Percentiles rank a stretch among this genome's conserved stretches.
These are phyloP conservation scores for Papilionanthe hybrid DNA, from an alignment of 116 monocot species.

Conservation along the genomic window DNA sequence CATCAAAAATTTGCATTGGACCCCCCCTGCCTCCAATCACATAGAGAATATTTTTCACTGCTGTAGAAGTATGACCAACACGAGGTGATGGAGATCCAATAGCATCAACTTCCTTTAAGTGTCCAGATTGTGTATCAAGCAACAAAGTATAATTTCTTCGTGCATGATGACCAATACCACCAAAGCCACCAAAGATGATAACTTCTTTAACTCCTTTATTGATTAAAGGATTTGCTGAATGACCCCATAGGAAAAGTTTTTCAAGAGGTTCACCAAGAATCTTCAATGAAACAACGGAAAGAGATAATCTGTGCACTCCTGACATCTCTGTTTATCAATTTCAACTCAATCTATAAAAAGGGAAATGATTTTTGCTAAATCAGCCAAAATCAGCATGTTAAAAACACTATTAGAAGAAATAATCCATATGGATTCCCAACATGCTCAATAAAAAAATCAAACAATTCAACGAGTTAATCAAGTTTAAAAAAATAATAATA, in stretches of 20 bases:
- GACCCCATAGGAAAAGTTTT: slow-evolving; percentile 87
- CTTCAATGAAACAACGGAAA: slow-evolving; percentile 28
- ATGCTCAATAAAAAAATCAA: not conserved
- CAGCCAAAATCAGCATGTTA: slow-evolving; percentile 14
- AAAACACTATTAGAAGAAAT: not conserved
- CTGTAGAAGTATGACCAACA: slow-evolving; percentile 71
- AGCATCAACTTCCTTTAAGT: slow-evolving; percentile 42
- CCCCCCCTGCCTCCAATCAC: slow-evolving; percentile 87
- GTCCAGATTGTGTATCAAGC: slow-evolving; percentile 53
- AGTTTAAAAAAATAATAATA: not conserved
- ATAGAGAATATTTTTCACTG: slow-evolving; percentile 45
- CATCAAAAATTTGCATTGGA: slow-evolving; percentile 70
- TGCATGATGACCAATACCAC: slow-evolving; percentile 79
- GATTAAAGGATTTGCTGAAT: slow-evolving; percentile 47
- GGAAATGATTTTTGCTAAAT: slow-evolving; percentile 18
- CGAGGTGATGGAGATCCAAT: slow-evolving; percentile 53
- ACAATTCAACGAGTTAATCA: not conserved
- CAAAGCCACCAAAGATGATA: slow-evolving; percentile 89
- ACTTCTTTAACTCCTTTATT: slow-evolving; percentile 23
- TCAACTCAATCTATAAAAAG: slow-evolving; percentile 39
- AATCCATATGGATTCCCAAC: not conserved
- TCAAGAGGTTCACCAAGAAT: slow-evolving; percentile 66
- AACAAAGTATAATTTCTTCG: slow-evolving; percentile 63
- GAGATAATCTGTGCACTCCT: slow-evolving; percentile 16
- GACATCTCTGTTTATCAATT: slow-evolving; percentile 39